Base-by-base conservation (phyloP, 371 early-diverging fungal species). In the Mucor mucedo region DNA sequence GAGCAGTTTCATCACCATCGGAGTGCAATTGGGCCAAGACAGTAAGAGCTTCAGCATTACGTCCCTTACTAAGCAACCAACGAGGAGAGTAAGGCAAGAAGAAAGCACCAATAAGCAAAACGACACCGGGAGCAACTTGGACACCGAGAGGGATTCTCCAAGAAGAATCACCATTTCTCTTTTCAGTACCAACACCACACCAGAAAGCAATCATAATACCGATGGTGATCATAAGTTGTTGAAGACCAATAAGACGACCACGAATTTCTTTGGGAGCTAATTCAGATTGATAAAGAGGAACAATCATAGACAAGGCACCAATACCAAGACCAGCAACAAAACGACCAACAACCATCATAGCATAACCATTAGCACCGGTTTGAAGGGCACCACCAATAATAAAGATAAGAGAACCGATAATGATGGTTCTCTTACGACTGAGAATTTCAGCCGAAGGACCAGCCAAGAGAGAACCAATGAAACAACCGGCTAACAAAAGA, bases 21-120 rank as follows among this genome's bases (percentile, higher is more conserved):
- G 85, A 80, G 45, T 91, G 88, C 70, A 96, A 80, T 52, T 83
- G 78, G 40, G 92, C 92, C n/a, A 97, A 74, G 10, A 87, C 89
- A 32, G 62, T 52, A 16, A 86, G 76, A 32, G 91, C 93, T 65
- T 95, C 93, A 11, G 89, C 90, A 16, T 85, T 92, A 45, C 78
- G 75, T 29, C 73, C 87, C 55, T 70, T 73, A 55, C 52, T 52
- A 44, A 73, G 33, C 55, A 84, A 66, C 84, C 84, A 84, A 56
- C 84, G 82, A 42, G 85, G 84, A 32, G 84, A 84, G 56, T 73
- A 80, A 38, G 85, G 85, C 50, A 85, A 70, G 73, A 85, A 73
- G 13, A 77, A 61, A 67, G 68, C 64, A 63, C 81, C 83, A 45
- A 77, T 14, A 55, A 64, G 49, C 28, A 85, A 76, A 44, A 84